A percentile compares a stretch with the other conserved stretches of the same genome.
Evolutionary conservation across 1,284 basidiomycete genomes (phyloP).

Genomic region (Schizophyllum amplum): DNA sequence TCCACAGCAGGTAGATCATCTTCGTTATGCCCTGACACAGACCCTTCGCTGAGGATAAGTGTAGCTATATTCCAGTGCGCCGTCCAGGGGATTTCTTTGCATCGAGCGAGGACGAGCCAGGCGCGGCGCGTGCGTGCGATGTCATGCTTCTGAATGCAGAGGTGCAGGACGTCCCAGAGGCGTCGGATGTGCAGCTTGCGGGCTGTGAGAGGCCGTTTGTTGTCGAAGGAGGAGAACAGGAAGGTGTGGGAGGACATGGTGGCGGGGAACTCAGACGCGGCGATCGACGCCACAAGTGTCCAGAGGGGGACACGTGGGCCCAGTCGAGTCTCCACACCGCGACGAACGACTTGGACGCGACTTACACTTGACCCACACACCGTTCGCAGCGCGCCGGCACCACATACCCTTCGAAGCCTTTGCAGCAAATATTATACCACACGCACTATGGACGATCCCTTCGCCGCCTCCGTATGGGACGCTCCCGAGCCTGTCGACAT

Average conservation of each 20-base stretch:
- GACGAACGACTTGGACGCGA: too few relatives aligned
- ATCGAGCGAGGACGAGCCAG: conserved; percentile 77
- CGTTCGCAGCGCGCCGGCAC: too few relatives aligned
- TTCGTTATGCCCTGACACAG: conserved; percentile 13
- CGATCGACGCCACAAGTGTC: background rate
- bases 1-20: conserved; percentile 36
- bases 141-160: conserved; percentile 67
- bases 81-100: conserved; percentile 77
- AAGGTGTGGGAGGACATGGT: conserved; percentile 14
- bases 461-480: background rate
- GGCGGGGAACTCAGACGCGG: background rate
- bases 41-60: conserved; percentile 31
- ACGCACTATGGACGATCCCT: background rate
- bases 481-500: background rate
- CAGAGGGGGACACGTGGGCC: background rate
- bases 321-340: background rate
- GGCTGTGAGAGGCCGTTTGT: conserved; percentile 37
- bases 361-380: too few relatives aligned
- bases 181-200: conserved; percentile 66
- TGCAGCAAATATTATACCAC: too few relatives aligned
- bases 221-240: conserved; percentile 46
- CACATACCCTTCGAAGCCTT: too few relatives aligned
- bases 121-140: conserved; percentile 58
- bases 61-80: conserved; percentile 69
- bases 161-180: conserved; percentile 66